Conservation (phyloP, 495 filamentous ascomycete species). For the Podospora sp. region DNA sequence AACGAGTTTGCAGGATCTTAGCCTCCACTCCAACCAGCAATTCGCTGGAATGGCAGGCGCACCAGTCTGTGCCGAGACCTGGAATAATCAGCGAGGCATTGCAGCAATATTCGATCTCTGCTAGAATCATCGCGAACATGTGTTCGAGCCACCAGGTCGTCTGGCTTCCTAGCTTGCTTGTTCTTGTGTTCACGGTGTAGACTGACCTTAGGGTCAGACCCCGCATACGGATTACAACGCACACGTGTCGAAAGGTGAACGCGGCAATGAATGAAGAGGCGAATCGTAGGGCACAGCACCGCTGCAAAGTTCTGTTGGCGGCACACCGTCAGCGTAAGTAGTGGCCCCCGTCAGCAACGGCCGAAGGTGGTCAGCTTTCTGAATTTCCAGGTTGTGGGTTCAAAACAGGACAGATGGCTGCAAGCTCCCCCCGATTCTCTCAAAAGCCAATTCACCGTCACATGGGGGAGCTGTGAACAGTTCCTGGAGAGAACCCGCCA, state of each 20-base stretch:
- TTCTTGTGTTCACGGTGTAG: background rate
- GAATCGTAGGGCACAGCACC: conserved; percentile 10
- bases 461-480: background rate
- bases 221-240: background rate
- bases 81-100: background rate
- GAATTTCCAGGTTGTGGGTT: background rate
- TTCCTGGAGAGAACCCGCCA: background rate
- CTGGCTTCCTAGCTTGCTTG: no score
- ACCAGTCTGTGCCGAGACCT: background rate
- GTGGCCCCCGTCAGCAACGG: background rate
- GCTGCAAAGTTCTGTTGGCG: background rate
- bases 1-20: background rate
- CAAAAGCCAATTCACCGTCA: background rate
- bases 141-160: no score
- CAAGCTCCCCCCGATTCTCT: background rate
- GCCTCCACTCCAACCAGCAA: background rate
- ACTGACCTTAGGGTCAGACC: background rate
- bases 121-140: no score
- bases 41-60: background rate
- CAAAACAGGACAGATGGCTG: background rate
- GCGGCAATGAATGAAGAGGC: background rate
- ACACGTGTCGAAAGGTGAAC: background rate
- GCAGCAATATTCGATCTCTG: background rate
- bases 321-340: background rate
- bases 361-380: background rate